Percentiles rank a stretch among this genome's conserved stretches.
Evolutionary conservation across 2,329 filamentous ascomycete genomes (phyloP).

Genomic region (Rhexocercosporidium sp.): DNA sequence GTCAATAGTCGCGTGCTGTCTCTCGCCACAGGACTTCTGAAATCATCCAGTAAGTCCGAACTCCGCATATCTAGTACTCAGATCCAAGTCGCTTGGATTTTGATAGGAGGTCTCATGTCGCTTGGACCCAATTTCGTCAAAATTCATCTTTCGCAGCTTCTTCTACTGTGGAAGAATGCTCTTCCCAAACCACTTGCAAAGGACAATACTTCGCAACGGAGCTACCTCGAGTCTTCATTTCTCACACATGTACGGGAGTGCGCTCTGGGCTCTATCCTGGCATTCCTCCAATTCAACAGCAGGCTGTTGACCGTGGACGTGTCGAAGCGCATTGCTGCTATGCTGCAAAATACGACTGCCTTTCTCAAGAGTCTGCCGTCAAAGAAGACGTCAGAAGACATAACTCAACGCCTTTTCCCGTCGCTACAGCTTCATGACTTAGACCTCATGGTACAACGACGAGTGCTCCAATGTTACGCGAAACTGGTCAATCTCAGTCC

Average conservation of each 20-base stretch:
- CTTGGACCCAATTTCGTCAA: constrained; percentile 98
- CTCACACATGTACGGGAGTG: constrained; percentile 94
- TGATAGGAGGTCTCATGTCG: constrained; percentile 96
- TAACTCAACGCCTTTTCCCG: constrained; percentile 80
- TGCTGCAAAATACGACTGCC: constrained; percentile 92
- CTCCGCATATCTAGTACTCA: constrained; percentile 90
- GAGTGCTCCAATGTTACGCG: constrained; percentile 93
- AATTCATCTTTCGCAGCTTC: constrained; percentile 91
- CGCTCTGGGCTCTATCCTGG: constrained; percentile 86
- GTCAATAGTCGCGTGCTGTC: constrained; percentile 91
- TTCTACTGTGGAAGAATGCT: constrained; percentile 96
- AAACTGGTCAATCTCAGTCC: constrained; percentile 90
- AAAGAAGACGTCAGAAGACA: constrained; percentile 86
- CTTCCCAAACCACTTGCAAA: constrained; percentile 92
- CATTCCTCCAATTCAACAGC: constrained; percentile 93
- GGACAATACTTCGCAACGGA: constrained; percentile 85
- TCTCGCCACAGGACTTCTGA: constrained; percentile 89
- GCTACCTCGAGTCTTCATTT: constrained; percentile 87
- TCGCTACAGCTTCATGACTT: constrained; percentile 88
- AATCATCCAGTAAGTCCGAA: constrained; percentile 90
- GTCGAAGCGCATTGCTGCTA: constrained; percentile 86
- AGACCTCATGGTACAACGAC: constrained; percentile 88
- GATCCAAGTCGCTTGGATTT: constrained; percentile 96
- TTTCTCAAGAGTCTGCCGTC: constrained; percentile 85
- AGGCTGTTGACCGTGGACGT: constrained; percentile 91